These are phyloP conservation scores for Salix dunnii DNA, from an alignment of 345 rosid genomes.

Conservation along the genomic window DNA sequence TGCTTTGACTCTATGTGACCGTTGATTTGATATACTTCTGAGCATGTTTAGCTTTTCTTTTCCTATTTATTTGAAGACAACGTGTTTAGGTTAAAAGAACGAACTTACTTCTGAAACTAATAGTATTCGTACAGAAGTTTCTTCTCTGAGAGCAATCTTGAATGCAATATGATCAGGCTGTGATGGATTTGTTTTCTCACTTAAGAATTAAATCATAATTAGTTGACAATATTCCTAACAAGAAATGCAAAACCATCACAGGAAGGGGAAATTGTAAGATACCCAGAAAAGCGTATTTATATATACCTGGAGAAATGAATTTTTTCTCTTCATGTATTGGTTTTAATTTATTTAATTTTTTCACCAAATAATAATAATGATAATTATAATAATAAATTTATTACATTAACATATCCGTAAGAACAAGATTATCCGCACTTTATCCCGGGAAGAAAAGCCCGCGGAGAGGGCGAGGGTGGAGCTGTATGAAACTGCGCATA, in stretches of 20 bases:
- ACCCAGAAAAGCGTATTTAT: not conserved
- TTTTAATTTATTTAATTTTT: not conserved
- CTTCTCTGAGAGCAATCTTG: not conserved
- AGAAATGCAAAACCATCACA: not conserved
- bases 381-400: not conserved
- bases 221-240: too few relatives aligned
- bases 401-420: not conserved
- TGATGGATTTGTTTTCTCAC: too few relatives aligned
- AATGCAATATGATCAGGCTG: not conserved
- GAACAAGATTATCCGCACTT: not conserved
- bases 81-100: constrained; percentile 41
- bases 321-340: too few relatives aligned
- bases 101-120: constrained; percentile 10
- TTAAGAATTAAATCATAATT: too few relatives aligned
- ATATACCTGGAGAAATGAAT: not conserved
- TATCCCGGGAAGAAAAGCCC: not conserved
- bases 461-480: not conserved
- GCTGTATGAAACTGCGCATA: not conserved
- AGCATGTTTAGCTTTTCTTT: not conserved
- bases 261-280: not conserved
- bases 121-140: not conserved
- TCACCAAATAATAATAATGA: not conserved
- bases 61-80: not conserved
- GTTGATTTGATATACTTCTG: constrained; percentile 28
- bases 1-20: constrained; percentile 34